Percentiles rank a stretch among this genome's conserved stretches.
phyloP scores from a whole-genome alignment of 2,329 filamentous ascomycete species.

The Clarireedia homoeocarpa region DNA sequence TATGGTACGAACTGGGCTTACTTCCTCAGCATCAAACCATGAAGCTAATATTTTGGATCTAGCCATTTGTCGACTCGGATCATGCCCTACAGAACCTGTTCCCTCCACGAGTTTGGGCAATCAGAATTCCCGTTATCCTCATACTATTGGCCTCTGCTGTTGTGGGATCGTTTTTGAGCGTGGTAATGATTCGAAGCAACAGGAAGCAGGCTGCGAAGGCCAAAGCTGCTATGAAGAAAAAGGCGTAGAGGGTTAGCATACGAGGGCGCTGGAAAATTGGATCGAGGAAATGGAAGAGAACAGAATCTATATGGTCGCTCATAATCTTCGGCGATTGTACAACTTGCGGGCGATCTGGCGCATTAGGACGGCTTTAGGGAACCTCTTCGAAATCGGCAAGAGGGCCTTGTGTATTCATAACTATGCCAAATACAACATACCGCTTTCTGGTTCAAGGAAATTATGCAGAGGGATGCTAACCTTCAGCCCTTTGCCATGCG shows the following conservation, averaged over 20 bases:
- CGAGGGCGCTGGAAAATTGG: background rate
- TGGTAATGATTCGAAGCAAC: conserved; percentile 99
- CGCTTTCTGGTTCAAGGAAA: background rate
- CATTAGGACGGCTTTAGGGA: background rate
- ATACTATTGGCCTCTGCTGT: conserved; percentile 87
- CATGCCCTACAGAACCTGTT: conserved; percentile 93
- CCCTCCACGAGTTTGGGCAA: conserved; percentile 95
- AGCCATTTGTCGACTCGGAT: conserved; percentile 96
- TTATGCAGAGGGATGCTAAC: background rate
- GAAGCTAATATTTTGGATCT: background rate
- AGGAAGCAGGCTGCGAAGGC: conserved; percentile 94
- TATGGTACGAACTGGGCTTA: conserved; percentile 57
- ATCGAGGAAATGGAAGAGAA: background rate
- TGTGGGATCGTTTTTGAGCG: conserved; percentile 88
- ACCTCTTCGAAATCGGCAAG: background rate
- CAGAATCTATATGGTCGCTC: background rate
- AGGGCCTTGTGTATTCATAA: background rate
- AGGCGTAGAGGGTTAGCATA: conserved; percentile 50
- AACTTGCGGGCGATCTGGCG: background rate
- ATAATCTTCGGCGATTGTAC: background rate
- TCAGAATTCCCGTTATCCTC: conserved; percentile 95
- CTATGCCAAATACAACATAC: background rate
- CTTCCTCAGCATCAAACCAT: background rate
- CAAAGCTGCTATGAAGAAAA: conserved; percentile 78
- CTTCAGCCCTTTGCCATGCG: background rate